A percentile compares a stretch with the other conserved stretches of the same genome.
phyloP scores from a whole-genome alignment of 2,329 filamentous ascomycete species.

The Arthrobotrys conoides region DNA sequence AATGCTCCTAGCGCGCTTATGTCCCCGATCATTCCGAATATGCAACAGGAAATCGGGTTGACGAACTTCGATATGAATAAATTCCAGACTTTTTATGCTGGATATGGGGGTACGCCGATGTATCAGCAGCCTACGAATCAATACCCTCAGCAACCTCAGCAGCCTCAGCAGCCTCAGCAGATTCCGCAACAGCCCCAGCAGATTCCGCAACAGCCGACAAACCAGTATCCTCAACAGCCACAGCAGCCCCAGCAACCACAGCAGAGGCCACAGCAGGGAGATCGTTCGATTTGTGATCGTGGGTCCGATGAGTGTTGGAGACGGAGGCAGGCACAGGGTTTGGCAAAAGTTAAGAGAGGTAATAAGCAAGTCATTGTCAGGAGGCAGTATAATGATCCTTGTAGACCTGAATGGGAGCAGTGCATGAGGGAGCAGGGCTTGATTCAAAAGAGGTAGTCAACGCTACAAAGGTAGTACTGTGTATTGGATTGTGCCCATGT shows the following conservation, averaged over 20 bases:
- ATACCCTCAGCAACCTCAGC: not conserved
- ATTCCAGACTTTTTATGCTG: constrained; percentile 19
- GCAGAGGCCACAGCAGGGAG: not conserved
- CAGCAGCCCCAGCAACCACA: constrained; percentile 17
- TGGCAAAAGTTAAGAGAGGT: constrained; percentile 1
- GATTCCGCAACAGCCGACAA: too few species aligned
- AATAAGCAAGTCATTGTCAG: constrained; percentile 2
- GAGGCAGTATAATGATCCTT: constrained; percentile 28
- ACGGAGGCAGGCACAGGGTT: not conserved
- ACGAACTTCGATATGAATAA: constrained; percentile 18
- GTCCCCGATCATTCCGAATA: constrained; percentile 26
- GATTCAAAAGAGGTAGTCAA: not conserved
- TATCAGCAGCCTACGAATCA: constrained; percentile 19
- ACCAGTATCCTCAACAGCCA: constrained; percentile 4
- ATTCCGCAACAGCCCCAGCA: constrained; percentile 3
- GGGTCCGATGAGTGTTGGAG: constrained; percentile 8
- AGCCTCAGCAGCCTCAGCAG: constrained; percentile 13
- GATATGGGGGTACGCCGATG: not conserved
- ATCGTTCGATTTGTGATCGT: constrained; percentile 18
- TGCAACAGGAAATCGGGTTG: constrained; percentile 13
- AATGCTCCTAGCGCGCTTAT: constrained; percentile 12
- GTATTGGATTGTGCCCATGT: too few species aligned
- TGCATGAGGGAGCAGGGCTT: constrained; percentile 27
- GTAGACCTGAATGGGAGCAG: constrained; percentile 23
- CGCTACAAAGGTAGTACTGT: not conserved